Base-by-base conservation (phyloP, 208 protist genomes). In the Acanthamoeba healyi region DNA sequence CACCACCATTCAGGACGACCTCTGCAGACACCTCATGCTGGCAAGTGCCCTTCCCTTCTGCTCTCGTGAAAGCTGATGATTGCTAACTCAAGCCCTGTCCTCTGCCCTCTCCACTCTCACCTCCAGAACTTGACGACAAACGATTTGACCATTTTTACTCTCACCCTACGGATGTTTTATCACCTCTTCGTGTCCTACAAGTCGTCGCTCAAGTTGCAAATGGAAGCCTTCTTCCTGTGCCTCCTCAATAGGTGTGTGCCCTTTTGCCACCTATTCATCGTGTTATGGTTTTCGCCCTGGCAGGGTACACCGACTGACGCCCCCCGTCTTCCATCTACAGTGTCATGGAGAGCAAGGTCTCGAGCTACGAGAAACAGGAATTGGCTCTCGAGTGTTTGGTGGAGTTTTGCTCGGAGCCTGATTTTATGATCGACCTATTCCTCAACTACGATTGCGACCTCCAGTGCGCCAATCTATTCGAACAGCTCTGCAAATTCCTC, bases 381-480 rank as follows among this genome's bases (percentile, higher is more conserved):
- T n/a, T 96, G 26, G 95, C 93, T 29, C 72, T 97, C 12, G 95
- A 97, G 26, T 92, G 46, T 14, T 29, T 97, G 24, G 74, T 95
- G 42, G 94, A 96, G 65, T 94, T 97, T 24, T 97, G 95, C 22
- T 93, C 94, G 15, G 51, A 95, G 17, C 96, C 96, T 29, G 51
- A 81, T 5, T 94, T 97, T 58, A 95, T 97, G 49, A 89, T 94
- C 0, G 97, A 98, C 29, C 72, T 98, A 2, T 97, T 94, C 77
- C 70, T 97, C 44, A 98, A 98, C 70, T 98, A 96, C 84, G 97
- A 98, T 36, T 98, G 95, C 46, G 95, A 96, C 49, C n/a, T 97
- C 6, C 94, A 96, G 63, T 96, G 93, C 51, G 56, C 91, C 19
- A 95, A 97, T 67, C 42, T 97, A 19, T 96, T 97, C 82, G 95